Base-by-base conservation (phyloP, 306 rosid species). In the Calophaca sinica region DNA sequence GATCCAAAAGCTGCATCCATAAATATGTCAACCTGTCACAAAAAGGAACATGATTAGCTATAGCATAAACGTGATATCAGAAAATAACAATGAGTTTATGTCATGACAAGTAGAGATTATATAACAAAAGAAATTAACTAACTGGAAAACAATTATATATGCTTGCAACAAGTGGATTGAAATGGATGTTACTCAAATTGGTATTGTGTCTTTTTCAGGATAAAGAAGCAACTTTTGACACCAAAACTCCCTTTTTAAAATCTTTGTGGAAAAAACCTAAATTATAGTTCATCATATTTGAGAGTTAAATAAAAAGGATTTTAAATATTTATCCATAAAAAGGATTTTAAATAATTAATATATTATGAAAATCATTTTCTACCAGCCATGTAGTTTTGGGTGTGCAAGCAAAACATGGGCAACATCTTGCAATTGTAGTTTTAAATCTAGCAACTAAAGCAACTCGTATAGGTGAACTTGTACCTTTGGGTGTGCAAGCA, bases 1-100 rank as follows among this genome's bases (percentile, higher is more conserved):
- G 97, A 90, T 68, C 93, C 90, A 77, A 94, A 92, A 86, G 97
- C 92, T 48, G 93, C 93, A 82, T 94, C 99, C 87, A 94, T 94
- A 84, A 91, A 94, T 67, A 86, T 76, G 85, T 94, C 93, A 66
- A 92, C 94, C 99, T 94, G 89, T 57, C 74, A 81, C 77, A 79
- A 33, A 84, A 81, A 58, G 79, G 36, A 73, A 73, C 62, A 82
- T 32, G 77, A 69, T 84, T 80, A 86, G 88, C 42, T 20, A 76
- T 2, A 35, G 79, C 57, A 57, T 45, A 78, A 31, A 75, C 13
- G 9, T 63, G 63, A 60, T 45, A 55, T 15, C 76, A 66, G n/a
- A 70, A 68, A 77, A 68, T 57, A 46, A 48, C 35, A 70, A 44
- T 41, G 75, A 67, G 35, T 35, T 59, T 77, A 62, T 58, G 7